Percentiles rank a stretch among this genome's conserved stretches.
These are phyloP conservation scores for Phytophthora capsici DNA, from an alignment of 352 stramenopile genomes.

Conservation along the genomic window DNA sequence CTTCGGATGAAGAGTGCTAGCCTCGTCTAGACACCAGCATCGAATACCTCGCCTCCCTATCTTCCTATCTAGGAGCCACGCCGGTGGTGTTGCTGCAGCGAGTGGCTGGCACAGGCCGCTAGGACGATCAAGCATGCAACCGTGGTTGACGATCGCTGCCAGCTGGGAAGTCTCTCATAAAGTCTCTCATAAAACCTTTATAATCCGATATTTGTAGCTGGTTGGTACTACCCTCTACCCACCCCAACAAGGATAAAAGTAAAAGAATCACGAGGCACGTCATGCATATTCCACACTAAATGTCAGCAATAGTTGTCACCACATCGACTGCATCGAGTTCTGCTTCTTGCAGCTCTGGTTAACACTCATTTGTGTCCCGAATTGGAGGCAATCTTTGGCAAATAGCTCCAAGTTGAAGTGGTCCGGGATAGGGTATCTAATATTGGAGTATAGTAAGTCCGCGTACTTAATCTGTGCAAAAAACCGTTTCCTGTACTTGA, in stretches of 20 bases:
- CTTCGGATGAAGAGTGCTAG: conserved; percentile 1
- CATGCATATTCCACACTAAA: neutral
- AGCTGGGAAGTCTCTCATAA: conserved; percentile 37
- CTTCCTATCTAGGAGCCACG: conserved; percentile 5
- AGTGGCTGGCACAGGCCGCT: conserved; percentile 20
- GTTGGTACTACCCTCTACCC: neutral
- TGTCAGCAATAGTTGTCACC: no score
- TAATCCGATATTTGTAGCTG: conserved; percentile 13
- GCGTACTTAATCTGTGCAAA: conserved; percentile 5
- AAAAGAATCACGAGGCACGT: no score
- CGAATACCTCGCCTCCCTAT: conserved; percentile 20
- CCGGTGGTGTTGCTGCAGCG: conserved; percentile 3
- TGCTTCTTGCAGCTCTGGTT: neutral
- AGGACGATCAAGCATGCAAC: conserved; percentile 5
- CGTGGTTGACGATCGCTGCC: conserved; percentile 17
- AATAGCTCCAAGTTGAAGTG: conserved; percentile 24
- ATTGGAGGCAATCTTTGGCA: conserved; percentile 1
- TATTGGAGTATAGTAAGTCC: conserved; percentile 1
- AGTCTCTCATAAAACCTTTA: conserved; percentile 26
- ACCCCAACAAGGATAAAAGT: neutral
- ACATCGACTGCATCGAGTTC: neutral
- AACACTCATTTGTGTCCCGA: neutral
- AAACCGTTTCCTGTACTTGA: neutral
- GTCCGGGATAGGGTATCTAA: conserved; percentile 15
- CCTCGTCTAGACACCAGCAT: conserved; percentile 8